Evolutionary conservation across 2,329 filamentous ascomycete genomes (phyloP), one percentile per base, ranked within the genome.

Genomic region (Nothophaeocryptopus gaeumannii): DNA sequence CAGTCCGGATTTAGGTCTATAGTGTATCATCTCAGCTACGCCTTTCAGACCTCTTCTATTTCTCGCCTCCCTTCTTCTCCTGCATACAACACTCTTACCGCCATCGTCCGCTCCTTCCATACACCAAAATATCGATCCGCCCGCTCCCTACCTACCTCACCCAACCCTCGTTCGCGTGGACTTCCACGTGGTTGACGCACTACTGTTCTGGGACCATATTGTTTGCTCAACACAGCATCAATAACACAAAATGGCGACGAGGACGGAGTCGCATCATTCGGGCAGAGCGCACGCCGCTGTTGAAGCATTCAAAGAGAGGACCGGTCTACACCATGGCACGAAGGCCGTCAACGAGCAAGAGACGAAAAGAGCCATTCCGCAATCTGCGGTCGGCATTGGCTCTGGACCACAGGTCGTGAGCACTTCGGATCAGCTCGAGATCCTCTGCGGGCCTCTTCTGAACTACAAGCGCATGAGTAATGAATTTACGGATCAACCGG

Each of bases 401-500:
- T 53, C 58, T 5, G 74, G 72, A 2, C 73, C 73, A 5, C 71
- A 75, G 59, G 57, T 74, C 26, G 35, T 68, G 43, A 73, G 71
- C 64, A 74, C 73, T 8, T 64, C 65, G 5, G 55, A 63, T 14
- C 59, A 58, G 5, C 52, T 74, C 62, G 81, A 87, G 53, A 78
- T 90, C 26, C 74, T 86, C 11, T 85, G 81, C 59, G 88, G 88
- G 0, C 88, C 88, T 14, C 72, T 92, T 57, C 72, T 92, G 55
- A 92, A 92, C 71, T 92, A 90, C 68, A 78, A 85, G 56, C 80
- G 81, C 63, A 90, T 86, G 81, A 81, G 85, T 61, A 78, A 78
- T 26, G 74, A 69, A 53, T 57, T 67, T 46, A 64, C 68, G 2
- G 67, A 70, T 26, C 64, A 61, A 41, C 73, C 74, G 34, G 72